These are phyloP conservation scores for Calycina herbarum DNA, from an alignment of 2,329 filamentous ascomycete species.

Conservation along the genomic window DNA sequence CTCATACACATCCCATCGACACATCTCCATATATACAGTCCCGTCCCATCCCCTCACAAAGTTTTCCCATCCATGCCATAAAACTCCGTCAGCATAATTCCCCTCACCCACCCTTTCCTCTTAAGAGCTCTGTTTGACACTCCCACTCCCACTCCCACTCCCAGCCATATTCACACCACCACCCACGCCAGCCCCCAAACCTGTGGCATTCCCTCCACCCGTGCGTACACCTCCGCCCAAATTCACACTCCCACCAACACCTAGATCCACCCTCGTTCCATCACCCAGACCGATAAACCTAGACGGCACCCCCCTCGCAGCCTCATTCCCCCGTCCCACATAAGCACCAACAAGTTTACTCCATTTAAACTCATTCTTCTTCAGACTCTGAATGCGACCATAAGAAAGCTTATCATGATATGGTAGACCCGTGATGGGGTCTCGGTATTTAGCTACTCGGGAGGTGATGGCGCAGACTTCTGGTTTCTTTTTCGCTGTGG, in stretches of 20 bases:
- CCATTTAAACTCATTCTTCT: constrained; percentile 76
- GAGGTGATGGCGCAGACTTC: constrained; percentile 80
- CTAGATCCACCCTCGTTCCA: too few species aligned
- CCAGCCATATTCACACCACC: neutral
- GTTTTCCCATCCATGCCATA: neutral
- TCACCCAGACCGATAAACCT: constrained; percentile 54
- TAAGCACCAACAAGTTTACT: constrained; percentile 80
- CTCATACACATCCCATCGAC: neutral
- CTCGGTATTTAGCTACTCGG: constrained; percentile 74
- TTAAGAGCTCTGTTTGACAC: too few species aligned
- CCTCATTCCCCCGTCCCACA: constrained; percentile 65
- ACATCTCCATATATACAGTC: neutral
- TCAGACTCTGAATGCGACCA: constrained; percentile 74
- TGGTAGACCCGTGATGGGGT: constrained; percentile 79
- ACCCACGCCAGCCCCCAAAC: neutral
- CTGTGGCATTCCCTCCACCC: neutral
- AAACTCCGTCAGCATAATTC: neutral
- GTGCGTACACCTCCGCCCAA: neutral
- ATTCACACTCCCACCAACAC: neutral
- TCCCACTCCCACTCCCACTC: neutral
- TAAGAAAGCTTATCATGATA: constrained; percentile 82
- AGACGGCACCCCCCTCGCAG: constrained; percentile 76
- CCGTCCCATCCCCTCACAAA: neutral
- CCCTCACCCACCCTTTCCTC: neutral
- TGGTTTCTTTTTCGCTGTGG: constrained; percentile 20